These are phyloP conservation scores for Fomitopsis pinicola DNA, from an alignment of 1,284 basidiomycete genomes.

Conservation along the genomic window DNA sequence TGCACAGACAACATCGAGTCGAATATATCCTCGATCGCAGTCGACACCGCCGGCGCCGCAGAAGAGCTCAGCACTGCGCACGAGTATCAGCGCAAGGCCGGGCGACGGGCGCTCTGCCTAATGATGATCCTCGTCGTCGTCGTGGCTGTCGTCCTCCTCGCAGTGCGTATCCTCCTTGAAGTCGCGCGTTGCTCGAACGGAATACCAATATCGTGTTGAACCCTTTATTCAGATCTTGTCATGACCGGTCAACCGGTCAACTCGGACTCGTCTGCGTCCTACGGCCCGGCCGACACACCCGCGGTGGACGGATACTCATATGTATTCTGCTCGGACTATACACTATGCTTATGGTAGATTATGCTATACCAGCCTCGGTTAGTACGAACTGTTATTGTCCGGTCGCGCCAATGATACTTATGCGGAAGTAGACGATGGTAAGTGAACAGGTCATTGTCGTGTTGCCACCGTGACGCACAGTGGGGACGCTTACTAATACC, in stretches of 20 bases:
- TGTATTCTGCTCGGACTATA: background rate
- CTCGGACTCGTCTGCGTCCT: background rate
- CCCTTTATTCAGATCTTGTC: slow-evolving; percentile 21
- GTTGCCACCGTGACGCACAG: background rate
- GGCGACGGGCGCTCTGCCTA: slow-evolving; percentile 84
- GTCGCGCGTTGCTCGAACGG: slow-evolving; percentile 23
- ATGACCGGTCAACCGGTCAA: slow-evolving; percentile 13
- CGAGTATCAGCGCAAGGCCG: slow-evolving; percentile 94
- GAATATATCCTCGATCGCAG: slow-evolving; percentile 86
- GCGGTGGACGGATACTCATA: background rate
- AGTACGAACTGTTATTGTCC: slow-evolving; percentile 44
- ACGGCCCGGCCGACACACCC: background rate
- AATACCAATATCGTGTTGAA: slow-evolving; percentile 23
- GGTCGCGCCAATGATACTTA: background rate
- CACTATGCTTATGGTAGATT: slow-evolving; percentile 2
- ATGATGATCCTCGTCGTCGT: slow-evolving; percentile 88
- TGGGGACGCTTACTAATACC: background rate
- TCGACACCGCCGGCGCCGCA: slow-evolving; percentile 82
- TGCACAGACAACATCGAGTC: slow-evolving; percentile 92
- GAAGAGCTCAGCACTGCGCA: slow-evolving; percentile 88
- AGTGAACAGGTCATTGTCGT: background rate
- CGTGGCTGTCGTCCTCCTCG: slow-evolving; percentile 85
- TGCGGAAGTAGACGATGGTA: background rate
- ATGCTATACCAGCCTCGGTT: background rate
- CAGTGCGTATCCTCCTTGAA: slow-evolving; percentile 56